These are phyloP conservation scores for Mucor indicus DNA, from an alignment of 371 early-diverging fungal species.

Conservation along the genomic window DNA sequence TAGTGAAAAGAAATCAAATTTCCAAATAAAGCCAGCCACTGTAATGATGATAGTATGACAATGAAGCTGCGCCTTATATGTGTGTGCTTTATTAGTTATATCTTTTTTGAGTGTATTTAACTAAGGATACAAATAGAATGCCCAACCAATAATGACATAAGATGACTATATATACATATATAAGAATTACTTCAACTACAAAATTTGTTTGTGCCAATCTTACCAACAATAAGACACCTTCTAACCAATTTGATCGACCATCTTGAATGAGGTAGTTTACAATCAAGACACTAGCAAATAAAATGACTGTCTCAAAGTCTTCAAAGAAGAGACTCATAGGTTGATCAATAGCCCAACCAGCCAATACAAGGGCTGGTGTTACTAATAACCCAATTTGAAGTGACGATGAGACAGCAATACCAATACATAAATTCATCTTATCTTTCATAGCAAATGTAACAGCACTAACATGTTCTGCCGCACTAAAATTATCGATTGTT, in stretches of 20 bases:
- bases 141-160: constrained; percentile 12
- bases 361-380: constrained; percentile 80
- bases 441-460: constrained; percentile 82
- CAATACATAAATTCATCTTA: constrained; percentile 89
- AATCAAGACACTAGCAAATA: constrained; percentile 85
- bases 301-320: constrained; percentile 76
- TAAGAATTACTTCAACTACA: not conserved
- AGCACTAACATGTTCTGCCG: constrained; percentile 74
- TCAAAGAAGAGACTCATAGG: constrained; percentile 82
- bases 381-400: constrained; percentile 91
- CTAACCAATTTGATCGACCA: constrained; percentile 80
- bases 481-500: constrained; percentile 14
- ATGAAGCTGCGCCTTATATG: not conserved
- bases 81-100: not conserved
- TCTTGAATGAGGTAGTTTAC: constrained; percentile 80
- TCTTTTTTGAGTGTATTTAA: not conserved
- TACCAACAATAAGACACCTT: constrained; percentile 76
- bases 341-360: constrained; percentile 82
- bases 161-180: constrained; percentile 7
- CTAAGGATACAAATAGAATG: constrained; percentile 18
- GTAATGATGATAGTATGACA: too few species aligned
- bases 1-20: too few species aligned
- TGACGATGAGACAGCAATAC: constrained; percentile 85
- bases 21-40: too few species aligned
- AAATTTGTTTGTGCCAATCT: not conserved